Evolutionary conservation across 306 rosid genomes (phyloP), one percentile per base, ranked within the genome.

Genomic region (Quillaja saponaria): DNA sequence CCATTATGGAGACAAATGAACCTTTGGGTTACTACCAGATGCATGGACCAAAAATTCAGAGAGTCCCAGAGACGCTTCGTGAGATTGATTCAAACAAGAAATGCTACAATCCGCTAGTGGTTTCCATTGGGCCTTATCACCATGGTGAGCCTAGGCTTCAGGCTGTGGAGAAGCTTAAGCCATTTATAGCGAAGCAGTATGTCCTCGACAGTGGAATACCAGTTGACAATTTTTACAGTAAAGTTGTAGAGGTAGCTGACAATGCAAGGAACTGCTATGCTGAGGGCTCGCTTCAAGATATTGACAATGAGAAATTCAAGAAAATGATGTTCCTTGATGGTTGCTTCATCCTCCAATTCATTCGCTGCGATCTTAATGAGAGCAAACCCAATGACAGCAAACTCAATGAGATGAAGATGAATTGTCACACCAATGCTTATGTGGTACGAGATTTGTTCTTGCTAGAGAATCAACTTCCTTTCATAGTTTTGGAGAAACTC

Each of bases 381-480:
- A n/a, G n/a, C n/a, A n/a, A n/a, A n/a, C n/a, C n/a, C n/a, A n/a
- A n/a, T n/a, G n/a, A n/a, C n/a, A n/a, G n/a, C n/a, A n/a, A n/a
- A n/a, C n/a, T n/a, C n/a, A n/a, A n/a, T n/a, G n/a, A n/a, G n/a
- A n/a, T n/a, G n/a, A n/a, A n/a, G n/a, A n/a, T n/a, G n/a, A n/a
- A n/a, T n/a, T n/a, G n/a, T n/a, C n/a, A n/a, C n/a, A n/a, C n/a
- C n/a, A n/a, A n/a, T n/a, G n/a, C n/a, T n/a, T n/a, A n/a, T n/a
- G n/a, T n/a, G n/a, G n/a, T n/a, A n/a, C n/a, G n/a, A n/a, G n/a
- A n/a, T n/a, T n/a, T n/a, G n/a, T n/a, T 58, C 21, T 15, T 68
- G 51, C 25, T 68, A 7, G 60, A 48, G 19, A 58, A 68, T 10
- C 66, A 68, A n/a, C n/a, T n/a, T n/a, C n/a, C n/a, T n/a, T n/a